Conservation (phyloP, 345 rosid species). For the Hirschfeldia incana region DNA sequence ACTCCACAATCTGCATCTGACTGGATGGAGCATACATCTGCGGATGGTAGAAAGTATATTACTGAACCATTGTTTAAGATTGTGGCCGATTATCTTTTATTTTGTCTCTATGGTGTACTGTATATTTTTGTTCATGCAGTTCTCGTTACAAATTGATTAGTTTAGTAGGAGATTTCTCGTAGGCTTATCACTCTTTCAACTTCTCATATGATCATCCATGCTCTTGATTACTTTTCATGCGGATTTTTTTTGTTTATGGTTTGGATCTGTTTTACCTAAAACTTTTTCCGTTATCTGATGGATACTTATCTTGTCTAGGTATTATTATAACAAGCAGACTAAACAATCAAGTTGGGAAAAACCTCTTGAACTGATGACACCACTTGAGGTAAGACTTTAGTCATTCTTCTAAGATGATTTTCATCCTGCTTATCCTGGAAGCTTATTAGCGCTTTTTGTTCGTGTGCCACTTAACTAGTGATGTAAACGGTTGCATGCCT, state of each 20-base stretch:
- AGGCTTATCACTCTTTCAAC: not conserved
- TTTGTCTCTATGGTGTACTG: constrained; percentile 7
- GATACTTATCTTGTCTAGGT: constrained; percentile 48
- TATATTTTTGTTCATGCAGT: constrained; percentile 1
- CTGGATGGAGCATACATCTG: constrained; percentile 93
- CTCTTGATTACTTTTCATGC: not conserved
- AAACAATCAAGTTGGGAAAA: constrained; percentile 98
- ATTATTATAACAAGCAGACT: constrained; percentile 92
- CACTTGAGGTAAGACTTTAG: constrained; percentile 74
- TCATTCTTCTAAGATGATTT: constrained; percentile 7
- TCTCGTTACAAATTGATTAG: constrained; percentile 2
- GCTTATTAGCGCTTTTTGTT: constrained; percentile 11
- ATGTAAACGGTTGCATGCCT: constrained; percentile 7
- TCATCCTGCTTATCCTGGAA: not conserved
- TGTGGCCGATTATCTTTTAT: not conserved
- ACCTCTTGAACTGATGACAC: constrained; percentile 92
- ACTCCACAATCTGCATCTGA: constrained; percentile 67
- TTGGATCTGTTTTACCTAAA: constrained; percentile 2
- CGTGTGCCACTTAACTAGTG: constrained; percentile 11
- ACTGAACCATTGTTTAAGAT: constrained; percentile 18
- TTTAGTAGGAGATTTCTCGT: not conserved
- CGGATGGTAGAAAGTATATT: constrained; percentile 83
- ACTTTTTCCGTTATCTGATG: not conserved
- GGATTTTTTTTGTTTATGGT: constrained; percentile 1
- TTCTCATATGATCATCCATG: constrained; percentile 5